Conservation (phyloP, 2,329 filamentous ascomycete genomes). For the Waltergamsia citrina region DNA sequence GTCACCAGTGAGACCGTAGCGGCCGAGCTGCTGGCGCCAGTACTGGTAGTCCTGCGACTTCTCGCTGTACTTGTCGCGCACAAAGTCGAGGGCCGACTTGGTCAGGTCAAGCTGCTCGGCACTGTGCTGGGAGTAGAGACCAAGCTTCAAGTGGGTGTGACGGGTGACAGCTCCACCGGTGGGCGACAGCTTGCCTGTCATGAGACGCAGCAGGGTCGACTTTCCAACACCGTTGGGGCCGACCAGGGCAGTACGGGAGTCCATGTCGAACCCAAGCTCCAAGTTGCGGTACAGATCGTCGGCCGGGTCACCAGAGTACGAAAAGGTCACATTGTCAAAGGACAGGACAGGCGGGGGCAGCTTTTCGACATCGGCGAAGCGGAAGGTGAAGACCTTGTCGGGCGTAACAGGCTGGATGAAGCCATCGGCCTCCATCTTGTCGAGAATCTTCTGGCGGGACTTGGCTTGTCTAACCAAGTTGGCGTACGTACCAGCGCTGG, state of each 20-base stretch:
- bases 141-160: slow-evolving; percentile 97
- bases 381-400: slow-evolving; percentile 92
- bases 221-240: slow-evolving; percentile 99
- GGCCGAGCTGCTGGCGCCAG: slow-evolving; percentile 95
- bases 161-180: slow-evolving; percentile 74
- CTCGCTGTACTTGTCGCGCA: slow-evolving; percentile 83
- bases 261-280: slow-evolving; percentile 99
- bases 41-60: slow-evolving; percentile 98
- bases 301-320: slow-evolving; percentile 80
- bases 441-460: slow-evolving; percentile 97
- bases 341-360: slow-evolving; percentile 94
- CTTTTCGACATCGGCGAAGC: slow-evolving; percentile 98
- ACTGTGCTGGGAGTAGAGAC: slow-evolving; percentile 97
- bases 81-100: slow-evolving; percentile 96
- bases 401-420: slow-evolving; percentile 85
- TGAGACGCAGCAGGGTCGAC: slow-evolving; percentile 88
- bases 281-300: slow-evolving; percentile 96
- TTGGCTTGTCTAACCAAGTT: slow-evolving; percentile 98
- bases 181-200: slow-evolving; percentile 89
- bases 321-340: slow-evolving; percentile 96
- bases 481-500: slow-evolving; percentile 98
- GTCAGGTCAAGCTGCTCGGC: slow-evolving; percentile 96
- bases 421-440: slow-evolving; percentile 99
- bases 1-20: slow-evolving; percentile 88
- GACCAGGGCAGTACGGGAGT: slow-evolving; percentile 92